A percentile compares a stretch with the other conserved stretches of the same genome.
Evolutionary conservation across 106 monocot species (phyloP).

Genomic region (Apostasia shenzhenica): DNA sequence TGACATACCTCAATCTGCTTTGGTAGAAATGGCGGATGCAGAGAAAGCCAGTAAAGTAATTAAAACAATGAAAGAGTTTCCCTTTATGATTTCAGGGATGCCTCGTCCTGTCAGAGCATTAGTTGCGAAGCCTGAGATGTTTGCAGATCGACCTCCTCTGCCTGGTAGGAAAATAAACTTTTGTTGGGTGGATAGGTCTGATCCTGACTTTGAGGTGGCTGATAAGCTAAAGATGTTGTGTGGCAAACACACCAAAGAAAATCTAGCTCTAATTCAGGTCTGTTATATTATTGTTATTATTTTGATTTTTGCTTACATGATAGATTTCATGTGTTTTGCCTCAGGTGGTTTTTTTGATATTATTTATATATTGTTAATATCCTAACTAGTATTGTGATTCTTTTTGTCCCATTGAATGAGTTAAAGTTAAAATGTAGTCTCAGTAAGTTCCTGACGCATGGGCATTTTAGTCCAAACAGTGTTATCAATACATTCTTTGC

Average conservation of each 20-base stretch:
- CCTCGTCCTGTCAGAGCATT: constrained; percentile 65
- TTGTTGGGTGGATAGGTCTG: constrained; percentile 38
- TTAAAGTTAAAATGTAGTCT: too few species aligned
- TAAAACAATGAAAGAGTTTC: constrained; percentile 36
- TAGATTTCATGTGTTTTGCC: too few species aligned
- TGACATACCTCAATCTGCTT: constrained; percentile 55
- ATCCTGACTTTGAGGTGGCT: constrained; percentile 43
- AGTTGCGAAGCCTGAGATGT: constrained; percentile 56
- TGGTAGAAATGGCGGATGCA: constrained; percentile 75
- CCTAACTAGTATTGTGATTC: too few species aligned
- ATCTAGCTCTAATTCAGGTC: constrained; percentile 61
- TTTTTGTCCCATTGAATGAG: too few species aligned
- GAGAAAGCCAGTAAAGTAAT: constrained; percentile 40
- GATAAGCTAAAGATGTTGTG: constrained; percentile 47
- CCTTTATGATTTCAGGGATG: constrained; percentile 87
- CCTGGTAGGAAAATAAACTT: constrained; percentile 56
- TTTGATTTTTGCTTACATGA: too few species aligned
- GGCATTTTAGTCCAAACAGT: too few species aligned
- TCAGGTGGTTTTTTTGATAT: too few species aligned
- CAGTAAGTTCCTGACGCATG: too few species aligned
- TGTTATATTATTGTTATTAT: not conserved
- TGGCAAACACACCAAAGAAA: constrained; percentile 46
- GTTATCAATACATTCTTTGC: too few species aligned
- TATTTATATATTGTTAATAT: too few species aligned
- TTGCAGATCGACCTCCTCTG: constrained; percentile 52